Base-by-base conservation (phyloP, 2,329 filamentous ascomycete genomes). In the Cladosporium sp. region DNA sequence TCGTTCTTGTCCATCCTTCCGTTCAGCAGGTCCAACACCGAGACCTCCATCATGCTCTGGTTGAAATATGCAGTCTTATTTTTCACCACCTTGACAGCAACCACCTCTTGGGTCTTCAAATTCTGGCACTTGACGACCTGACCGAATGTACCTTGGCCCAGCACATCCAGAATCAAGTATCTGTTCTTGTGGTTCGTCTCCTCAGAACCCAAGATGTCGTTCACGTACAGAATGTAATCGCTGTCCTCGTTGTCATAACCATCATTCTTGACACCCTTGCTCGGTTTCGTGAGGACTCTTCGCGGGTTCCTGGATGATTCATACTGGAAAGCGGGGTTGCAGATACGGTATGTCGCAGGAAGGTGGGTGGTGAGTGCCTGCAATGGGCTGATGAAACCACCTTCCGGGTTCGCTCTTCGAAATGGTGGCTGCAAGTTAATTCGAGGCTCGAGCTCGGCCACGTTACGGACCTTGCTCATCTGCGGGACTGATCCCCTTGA, bases 21-120 rank as follows among this genome's bases (percentile, higher is more conserved):
- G 68, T 98, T 98, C 64, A 98, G 80, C 77, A 98, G 67, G 69
- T 98, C 93, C 51, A 98, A 77, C 19, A 98, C 93, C 1, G 93
- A 98, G 27, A 98, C 93, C 67, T 98, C 93, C 93, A 98, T 98
- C 93, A 98, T 98, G 69, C 93, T 97, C 70, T 98, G 93, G 67
- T 98, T 98, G 75, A 98, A 98, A 69, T 98, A 98, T 32, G 93
- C 93, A 1, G 93, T 98, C 62, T 92, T 85, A 70, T 98, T 98
- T 74, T 98, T 98, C 73, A 98, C 93, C 49, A 98, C 93, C 72
- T 98, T 98, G 59, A 98, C 93, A 3, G 93, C 93, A 38, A 98
- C 93, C 33, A 98, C 93, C 71, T 98, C 93, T 68, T 96, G 91
- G 0, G 93, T 97, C 73, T 95, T 96, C 61, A 98, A 72, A 62